phyloP scores from a whole-genome alignment of 73 alveolate genomes.

The Paramecium sonneborni region DNA sequence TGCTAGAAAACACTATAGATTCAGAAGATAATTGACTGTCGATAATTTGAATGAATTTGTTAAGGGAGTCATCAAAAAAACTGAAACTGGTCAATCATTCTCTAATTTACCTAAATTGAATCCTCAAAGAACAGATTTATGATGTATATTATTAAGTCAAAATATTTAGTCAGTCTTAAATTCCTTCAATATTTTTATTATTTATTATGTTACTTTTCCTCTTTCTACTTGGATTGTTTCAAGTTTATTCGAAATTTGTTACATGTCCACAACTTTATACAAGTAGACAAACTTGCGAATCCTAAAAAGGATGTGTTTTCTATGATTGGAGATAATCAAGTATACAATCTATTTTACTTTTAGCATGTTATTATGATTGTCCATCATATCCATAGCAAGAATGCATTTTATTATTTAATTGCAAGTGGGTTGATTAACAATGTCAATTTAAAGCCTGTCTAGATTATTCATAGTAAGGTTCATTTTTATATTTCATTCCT shows the following conservation, averaged over 20 bases:
- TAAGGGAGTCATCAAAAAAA: conserved; percentile 38
- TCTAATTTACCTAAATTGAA: conserved; percentile 35
- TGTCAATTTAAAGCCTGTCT: background rate
- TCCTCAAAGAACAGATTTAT: conserved; percentile 19
- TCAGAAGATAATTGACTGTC: conserved; percentile 24
- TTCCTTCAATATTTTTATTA: background rate
- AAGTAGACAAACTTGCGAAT: background rate
- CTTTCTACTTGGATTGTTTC: background rate
- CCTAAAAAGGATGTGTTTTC: background rate
- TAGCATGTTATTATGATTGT: background rate
- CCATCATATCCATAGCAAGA: background rate
- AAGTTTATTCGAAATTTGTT: background rate
- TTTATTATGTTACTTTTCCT: background rate
- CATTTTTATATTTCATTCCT: background rate
- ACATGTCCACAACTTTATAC: background rate
- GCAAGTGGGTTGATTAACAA: background rate
- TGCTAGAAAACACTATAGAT: background rate
- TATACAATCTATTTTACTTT: background rate
- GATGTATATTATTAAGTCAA: conserved; percentile 17
- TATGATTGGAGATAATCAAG: background rate
- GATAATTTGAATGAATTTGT: conserved; percentile 53
- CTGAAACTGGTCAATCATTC: conserved; percentile 25
- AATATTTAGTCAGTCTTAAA: background rate
- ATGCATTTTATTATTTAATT: background rate
- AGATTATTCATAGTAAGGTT: background rate